Conservation (phyloP, 148 eudicot species). For the Vaccinium macrocarpon region DNA sequence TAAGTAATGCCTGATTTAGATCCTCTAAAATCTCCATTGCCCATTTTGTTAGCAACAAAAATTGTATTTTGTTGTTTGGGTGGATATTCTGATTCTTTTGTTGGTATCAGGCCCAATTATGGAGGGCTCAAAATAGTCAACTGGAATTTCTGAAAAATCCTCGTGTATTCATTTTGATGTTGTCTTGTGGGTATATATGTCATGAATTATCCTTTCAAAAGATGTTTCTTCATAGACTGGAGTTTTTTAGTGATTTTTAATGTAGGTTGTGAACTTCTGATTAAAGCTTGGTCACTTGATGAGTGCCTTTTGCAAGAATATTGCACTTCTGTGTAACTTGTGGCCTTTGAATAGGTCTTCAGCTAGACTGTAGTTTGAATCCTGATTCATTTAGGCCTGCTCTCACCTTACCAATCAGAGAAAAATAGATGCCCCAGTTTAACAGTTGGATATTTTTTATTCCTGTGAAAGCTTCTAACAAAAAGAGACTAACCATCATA, state of each 20-base stretch:
- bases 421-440: neutral
- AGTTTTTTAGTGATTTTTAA: neutral
- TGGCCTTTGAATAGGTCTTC: conserved; percentile 2
- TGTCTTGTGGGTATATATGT: neutral
- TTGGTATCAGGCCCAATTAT: neutral
- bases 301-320: neutral
- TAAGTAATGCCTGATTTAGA: neutral
- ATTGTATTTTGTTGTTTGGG: neutral
- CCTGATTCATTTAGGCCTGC: neutral
- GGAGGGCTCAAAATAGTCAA: neutral
- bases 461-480: neutral
- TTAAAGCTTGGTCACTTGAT: conserved; percentile 4
- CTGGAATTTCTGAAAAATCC: neutral
- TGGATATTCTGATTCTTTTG: neutral
- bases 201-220: neutral
- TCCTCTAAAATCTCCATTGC: neutral
- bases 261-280: neutral
- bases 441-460: neutral
- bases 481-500: neutral
- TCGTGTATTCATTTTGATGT: neutral
- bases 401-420: neutral
- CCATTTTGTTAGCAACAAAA: neutral
- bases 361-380: conserved; percentile 1
- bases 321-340: too few relatives aligned
- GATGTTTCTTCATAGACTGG: neutral